A percentile compares a stretch with the other conserved stretches of the same genome.
Evolutionary conservation across 2,329 filamentous ascomycete genomes (phyloP).

Genomic region (Cladobotryum mycophilum): DNA sequence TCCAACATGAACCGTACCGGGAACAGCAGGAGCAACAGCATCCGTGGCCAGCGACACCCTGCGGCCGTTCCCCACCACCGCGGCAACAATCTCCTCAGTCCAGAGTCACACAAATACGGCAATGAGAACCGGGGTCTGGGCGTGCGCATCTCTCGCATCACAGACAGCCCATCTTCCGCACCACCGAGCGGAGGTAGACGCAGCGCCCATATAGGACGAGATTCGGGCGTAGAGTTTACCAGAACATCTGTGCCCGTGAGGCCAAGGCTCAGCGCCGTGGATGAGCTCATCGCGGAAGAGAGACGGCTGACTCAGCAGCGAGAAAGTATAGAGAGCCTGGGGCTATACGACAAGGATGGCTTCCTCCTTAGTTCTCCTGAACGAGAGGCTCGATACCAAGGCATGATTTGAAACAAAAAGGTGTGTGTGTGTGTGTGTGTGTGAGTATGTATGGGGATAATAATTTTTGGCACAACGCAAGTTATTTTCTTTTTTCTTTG

Average conservation of each 20-base stretch:
- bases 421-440: too few relatives aligned
- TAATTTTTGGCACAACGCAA: too few relatives aligned
- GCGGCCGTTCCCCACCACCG: slow-evolving; percentile 2
- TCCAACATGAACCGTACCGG: slow-evolving; percentile 34
- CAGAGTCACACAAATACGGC: slow-evolving; percentile 16
- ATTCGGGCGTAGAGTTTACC: slow-evolving; percentile 6
- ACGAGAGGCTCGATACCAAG: slow-evolving; percentile 18
- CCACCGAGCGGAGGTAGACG: slow-evolving; percentile 13
- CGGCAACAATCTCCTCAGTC: neutral
- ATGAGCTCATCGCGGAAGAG: slow-evolving; percentile 20
- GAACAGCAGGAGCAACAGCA: slow-evolving; percentile 15
- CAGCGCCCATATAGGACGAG: slow-evolving; percentile 16
- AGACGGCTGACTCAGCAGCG: slow-evolving; percentile 16
- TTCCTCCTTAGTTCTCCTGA: slow-evolving; percentile 39
- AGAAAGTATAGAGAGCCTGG: slow-evolving; percentile 33
- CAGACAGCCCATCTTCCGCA: slow-evolving; percentile 8
- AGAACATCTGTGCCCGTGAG: slow-evolving; percentile 5
- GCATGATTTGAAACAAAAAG: neutral
- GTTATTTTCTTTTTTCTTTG: neutral
- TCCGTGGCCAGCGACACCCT: slow-evolving; percentile 2
- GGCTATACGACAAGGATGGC: slow-evolving; percentile 40
- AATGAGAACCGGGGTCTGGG: slow-evolving; percentile 24
- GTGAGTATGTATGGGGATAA: too few relatives aligned
- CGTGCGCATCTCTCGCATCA: slow-evolving; percentile 9
- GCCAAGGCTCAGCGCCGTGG: slow-evolving; percentile 21